These are phyloP conservation scores for Cyclotella atomus DNA, from an alignment of 108 stramenopile genomes.

Conservation along the genomic window DNA sequence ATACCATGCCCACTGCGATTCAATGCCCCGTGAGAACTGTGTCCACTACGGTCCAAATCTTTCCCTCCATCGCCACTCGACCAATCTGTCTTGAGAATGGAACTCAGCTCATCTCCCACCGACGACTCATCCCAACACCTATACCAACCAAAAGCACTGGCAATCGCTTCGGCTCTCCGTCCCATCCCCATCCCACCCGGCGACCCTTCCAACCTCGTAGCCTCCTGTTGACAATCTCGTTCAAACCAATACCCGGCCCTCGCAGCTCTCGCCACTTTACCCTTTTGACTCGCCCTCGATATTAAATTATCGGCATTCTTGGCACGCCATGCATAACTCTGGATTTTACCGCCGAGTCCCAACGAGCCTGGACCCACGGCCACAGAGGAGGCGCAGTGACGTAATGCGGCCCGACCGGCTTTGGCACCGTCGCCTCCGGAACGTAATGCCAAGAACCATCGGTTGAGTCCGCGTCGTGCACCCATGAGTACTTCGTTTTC, in stretches of 20 bases:
- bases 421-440: constrained; percentile 90
- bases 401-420: constrained; percentile 84
- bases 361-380: constrained; percentile 75
- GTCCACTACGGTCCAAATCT: constrained; percentile 51
- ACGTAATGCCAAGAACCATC: constrained; percentile 86
- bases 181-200: constrained; percentile 68
- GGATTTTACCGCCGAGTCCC: constrained; percentile 82
- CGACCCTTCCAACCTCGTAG: constrained; percentile 61
- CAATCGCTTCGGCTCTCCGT: constrained; percentile 83
- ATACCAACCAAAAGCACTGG: constrained; percentile 91
- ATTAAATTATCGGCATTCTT: constrained; percentile 88
- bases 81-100: constrained; percentile 39
- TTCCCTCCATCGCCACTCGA: constrained; percentile 45
- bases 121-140: constrained; percentile 83
- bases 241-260: constrained; percentile 88
- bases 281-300: constrained; percentile 71
- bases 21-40: constrained; percentile 37
- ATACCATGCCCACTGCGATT: constrained; percentile 61
- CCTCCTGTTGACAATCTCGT: constrained; percentile 79
- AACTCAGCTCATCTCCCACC: constrained; percentile 66
- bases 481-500: constrained; percentile 89
- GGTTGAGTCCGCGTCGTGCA: constrained; percentile 80
- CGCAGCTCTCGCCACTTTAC: constrained; percentile 74
- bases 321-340: constrained; percentile 83
- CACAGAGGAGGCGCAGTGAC: constrained; percentile 70